Base-by-base conservation (phyloP, 2,329 filamentous ascomycete species). In the Nigrograna mackinnonii region DNA sequence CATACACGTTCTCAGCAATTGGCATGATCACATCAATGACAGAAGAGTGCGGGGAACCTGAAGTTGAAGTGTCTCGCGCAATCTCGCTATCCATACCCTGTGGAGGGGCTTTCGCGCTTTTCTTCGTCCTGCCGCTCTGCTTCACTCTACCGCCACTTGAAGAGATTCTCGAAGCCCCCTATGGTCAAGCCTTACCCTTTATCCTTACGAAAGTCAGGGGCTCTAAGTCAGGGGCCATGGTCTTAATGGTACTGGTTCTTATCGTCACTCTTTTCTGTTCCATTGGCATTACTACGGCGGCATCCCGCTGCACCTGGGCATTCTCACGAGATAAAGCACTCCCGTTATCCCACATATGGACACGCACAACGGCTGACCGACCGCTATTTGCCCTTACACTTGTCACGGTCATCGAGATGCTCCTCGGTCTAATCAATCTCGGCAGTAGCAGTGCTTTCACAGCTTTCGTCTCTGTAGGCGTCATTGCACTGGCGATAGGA, bases 41-140 rank as follows among this genome's bases (percentile, higher is more conserved):
- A 5, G 44, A 47, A 22, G 44, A 47, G 20, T 47, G 44, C 24
- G 24, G 24, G 13, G 40, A 43, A 11, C 44, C 81, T 2, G 70
- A 76, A 4, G 47, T 76, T 17, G 78, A 78, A 51, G 65, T 82
- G 0, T 78, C 79, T 0, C 75, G 69, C 22, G 79, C 79, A 7
- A 72, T 82, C 38, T 68, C 74, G 6, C 68, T 79, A 3, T 76
- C 73, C 41, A 67, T 82, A 3, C 78, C 78, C 0, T 72, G 82
- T 13, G 78, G 76, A 7, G 78, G 77, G 1, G 66, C 79, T 30
- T 75, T 76, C 0, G 79, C 79, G 1, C 56, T 83, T 1, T 78
- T 82, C 58, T 82, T 81, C 54, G 71, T 79, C 44, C 71, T 81
- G 13, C 78, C 79, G 0, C 73, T 82, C 32, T 79, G 78, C 57